Percentiles rank a stretch among this genome's conserved stretches.
Conservation (phyloP, 176 grass and related monocot genomes). For the Musa acuminata region DNA sequence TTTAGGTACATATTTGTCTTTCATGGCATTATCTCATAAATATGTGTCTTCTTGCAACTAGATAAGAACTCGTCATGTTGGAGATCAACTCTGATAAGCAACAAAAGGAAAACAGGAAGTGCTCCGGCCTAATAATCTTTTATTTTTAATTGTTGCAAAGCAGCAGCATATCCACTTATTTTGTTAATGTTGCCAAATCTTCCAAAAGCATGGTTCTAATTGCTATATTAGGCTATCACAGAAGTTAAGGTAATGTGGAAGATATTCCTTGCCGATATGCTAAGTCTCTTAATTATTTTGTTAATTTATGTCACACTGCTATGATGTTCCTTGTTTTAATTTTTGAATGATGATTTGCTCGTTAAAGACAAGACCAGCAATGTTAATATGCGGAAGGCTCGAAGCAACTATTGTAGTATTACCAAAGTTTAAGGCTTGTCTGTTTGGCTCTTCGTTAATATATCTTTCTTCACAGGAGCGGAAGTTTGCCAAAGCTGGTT, state of each 20-base stretch:
- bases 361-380: neutral
- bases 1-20: no score
- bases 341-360: neutral
- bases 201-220: neutral
- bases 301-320: neutral
- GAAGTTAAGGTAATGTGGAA: neutral
- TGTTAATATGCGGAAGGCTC: neutral
- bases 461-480: constrained; percentile 40
- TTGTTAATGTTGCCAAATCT: no score
- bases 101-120: no score
- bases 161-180: no score
- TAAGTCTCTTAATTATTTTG: neutral
- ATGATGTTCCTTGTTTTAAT: neutral
- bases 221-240: neutral
- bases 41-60: no score
- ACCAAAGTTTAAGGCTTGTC: neutral
- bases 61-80: no score
- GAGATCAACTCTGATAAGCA: no score
- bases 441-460: neutral
- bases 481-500: constrained; percentile 34
- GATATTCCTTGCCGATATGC: neutral
- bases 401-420: neutral
- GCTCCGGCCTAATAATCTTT: no score
- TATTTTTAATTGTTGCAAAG: no score
- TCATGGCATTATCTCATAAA: no score